These are phyloP conservation scores for Kalmanozyma brasiliensis DNA, from an alignment of 1,284 basidiomycete genomes.

Conservation along the genomic window DNA sequence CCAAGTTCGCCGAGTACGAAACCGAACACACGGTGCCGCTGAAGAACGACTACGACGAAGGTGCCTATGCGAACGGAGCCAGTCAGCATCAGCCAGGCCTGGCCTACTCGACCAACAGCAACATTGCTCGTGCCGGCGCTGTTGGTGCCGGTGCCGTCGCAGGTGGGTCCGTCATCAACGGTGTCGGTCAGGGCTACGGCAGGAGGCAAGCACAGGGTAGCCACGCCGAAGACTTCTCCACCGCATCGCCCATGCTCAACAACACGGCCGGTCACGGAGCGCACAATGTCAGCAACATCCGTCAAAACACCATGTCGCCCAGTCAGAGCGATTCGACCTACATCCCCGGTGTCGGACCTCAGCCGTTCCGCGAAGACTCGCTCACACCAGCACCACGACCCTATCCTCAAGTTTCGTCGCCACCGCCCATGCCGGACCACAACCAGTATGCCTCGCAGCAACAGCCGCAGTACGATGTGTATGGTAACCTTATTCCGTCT, in stretches of 20 bases:
- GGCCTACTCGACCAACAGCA: constrained; percentile 41
- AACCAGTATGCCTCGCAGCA: constrained; percentile 17
- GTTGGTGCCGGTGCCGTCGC: constrained; percentile 17
- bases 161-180: constrained; percentile 43
- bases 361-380: constrained; percentile 51
- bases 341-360: constrained; percentile 52
- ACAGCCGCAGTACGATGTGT: constrained; percentile 33
- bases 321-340: constrained; percentile 35
- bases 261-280: constrained; percentile 52
- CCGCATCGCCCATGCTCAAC: constrained; percentile 39
- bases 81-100: constrained; percentile 34
- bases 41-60: constrained; percentile 56
- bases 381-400: constrained; percentile 32
- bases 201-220: constrained; percentile 31
- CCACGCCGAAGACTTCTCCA: constrained; percentile 25
- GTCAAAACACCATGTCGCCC: constrained; percentile 31
- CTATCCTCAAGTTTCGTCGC: constrained; percentile 34
- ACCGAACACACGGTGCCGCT: constrained; percentile 60
- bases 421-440: constrained; percentile 28
- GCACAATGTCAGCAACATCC: constrained; percentile 20
- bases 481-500: constrained; percentile 25
- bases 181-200: constrained; percentile 56
- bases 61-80: constrained; percentile 32
- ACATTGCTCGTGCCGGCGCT: constrained; percentile 21
- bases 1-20: constrained; percentile 63